These are phyloP conservation scores for Silybum marianum DNA, from an alignment of 129 eudicot species.

Conservation along the genomic window DNA sequence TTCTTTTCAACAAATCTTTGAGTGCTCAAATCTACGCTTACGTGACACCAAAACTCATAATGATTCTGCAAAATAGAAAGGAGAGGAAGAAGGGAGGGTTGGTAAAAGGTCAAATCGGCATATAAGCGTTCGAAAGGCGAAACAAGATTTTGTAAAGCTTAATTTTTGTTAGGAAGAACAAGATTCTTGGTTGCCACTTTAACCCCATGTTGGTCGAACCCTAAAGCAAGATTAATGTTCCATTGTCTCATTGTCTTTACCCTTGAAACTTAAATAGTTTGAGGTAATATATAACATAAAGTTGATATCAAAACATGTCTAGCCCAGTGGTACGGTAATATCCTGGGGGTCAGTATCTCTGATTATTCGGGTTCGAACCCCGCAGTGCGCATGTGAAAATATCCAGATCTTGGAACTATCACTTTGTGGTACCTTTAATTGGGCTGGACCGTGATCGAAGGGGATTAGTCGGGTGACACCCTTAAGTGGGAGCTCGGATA, in stretches of 20 bases:
- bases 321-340: no score
- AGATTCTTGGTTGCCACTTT: constrained; percentile 35
- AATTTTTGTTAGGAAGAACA: constrained; percentile 23
- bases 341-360: no score
- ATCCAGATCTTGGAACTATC: no score
- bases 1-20: constrained; percentile 21
- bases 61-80: background rate
- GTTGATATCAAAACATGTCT: no score
- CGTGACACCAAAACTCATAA: constrained; percentile 21
- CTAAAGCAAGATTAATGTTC: constrained; percentile 17
- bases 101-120: constrained; percentile 27
- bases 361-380: no score
- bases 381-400: no score
- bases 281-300: background rate
- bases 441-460: no score
- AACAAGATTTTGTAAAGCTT: constrained; percentile 14
- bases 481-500: no score
- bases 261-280: background rate
- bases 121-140: constrained; percentile 13
- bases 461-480: no score
- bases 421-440: no score
- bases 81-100: constrained; percentile 7
- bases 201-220: constrained; percentile 21
- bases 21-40: constrained; percentile 20
- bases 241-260: background rate